Evolutionary conservation across 2,329 filamentous ascomycete species (phyloP), one percentile per base, ranked within the genome.

Genomic region (Dothiorella sarmentorum): DNA sequence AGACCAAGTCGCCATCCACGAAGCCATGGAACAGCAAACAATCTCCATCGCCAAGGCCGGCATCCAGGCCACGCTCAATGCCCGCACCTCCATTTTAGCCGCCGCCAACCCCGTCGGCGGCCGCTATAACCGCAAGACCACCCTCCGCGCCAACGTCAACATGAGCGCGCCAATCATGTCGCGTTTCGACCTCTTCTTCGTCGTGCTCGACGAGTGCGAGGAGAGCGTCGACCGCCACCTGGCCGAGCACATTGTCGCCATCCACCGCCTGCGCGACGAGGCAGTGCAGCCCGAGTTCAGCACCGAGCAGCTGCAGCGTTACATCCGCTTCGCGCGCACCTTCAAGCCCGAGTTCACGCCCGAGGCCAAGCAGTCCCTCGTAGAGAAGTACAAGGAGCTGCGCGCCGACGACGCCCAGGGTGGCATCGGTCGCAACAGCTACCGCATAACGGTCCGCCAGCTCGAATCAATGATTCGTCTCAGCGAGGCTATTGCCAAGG

Each of bases 1-100:
- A 55, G 94, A 99, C 72, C 94, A 99, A 77, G 94, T 99, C 58
- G 94, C 94, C 64, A 99, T 99, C 69, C 94, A 99, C 82, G 94
- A 99, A 85, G 94, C 94, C 61, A 99, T 99, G 94, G 94, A 99
- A 83, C 94, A 99, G 79, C 94, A 99, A 76, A 99, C 94, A 4
- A 99, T 99, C 64, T 97, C 91, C 7, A 99, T 99, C 68, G 93
- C 94, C 61, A 99, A 99, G 77, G 94, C 94, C 4, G 94, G 94
- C 68, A 99, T 99, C 60, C 94, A 99, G 73, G 95, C 94, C 3
- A 99, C 94, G 0, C 83, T 99, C 44, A 99, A 99, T 70, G 94
- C 94, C 2, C 86, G 94, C 58, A 97, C 94, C 0, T 94, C 89
- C 45, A 97, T 99, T 67, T 86, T 99, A 15, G 94, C 94, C 0